Evolutionary conservation across 2,329 filamentous ascomycete species (phyloP).

Genomic region (Beauveria varroae): DNA sequence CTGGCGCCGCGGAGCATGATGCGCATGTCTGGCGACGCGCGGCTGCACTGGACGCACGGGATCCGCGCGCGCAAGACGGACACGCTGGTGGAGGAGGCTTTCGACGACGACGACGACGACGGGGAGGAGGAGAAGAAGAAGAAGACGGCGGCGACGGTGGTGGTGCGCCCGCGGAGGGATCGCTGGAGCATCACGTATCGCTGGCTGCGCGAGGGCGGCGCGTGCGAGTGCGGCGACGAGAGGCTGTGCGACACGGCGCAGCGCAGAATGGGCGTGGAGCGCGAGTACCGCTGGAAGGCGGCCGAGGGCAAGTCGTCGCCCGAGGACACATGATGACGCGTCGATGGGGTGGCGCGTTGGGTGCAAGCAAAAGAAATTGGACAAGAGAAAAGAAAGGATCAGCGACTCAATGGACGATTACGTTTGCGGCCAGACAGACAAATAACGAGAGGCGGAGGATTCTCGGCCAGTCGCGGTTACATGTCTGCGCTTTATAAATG

Average conservation of each 20-base stretch:
- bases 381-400: no score
- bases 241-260: conserved; percentile 46
- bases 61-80: conserved; percentile 49
- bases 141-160: conserved; percentile 19
- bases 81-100: conserved; percentile 27
- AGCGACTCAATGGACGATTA: no score
- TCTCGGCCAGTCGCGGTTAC: no score
- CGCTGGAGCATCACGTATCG: conserved; percentile 51
- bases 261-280: conserved; percentile 35
- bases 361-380: no score
- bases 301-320: neutral
- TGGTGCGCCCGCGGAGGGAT: conserved; percentile 32
- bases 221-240: conserved; percentile 43
- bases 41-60: conserved; percentile 49
- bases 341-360: neutral
- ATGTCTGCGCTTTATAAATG: no score
- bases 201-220: conserved; percentile 38
- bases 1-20: conserved; percentile 42
- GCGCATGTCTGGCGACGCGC: conserved; percentile 40
- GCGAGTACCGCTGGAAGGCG: conserved; percentile 42
- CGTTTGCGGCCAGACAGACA: no score
- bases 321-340: neutral
- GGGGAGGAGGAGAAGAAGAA: no score
- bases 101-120: no score
- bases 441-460: neutral